Evolutionary conservation across 371 early-diverging fungal genomes (phyloP).

Genomic region (Ordospora colligata): DNA sequence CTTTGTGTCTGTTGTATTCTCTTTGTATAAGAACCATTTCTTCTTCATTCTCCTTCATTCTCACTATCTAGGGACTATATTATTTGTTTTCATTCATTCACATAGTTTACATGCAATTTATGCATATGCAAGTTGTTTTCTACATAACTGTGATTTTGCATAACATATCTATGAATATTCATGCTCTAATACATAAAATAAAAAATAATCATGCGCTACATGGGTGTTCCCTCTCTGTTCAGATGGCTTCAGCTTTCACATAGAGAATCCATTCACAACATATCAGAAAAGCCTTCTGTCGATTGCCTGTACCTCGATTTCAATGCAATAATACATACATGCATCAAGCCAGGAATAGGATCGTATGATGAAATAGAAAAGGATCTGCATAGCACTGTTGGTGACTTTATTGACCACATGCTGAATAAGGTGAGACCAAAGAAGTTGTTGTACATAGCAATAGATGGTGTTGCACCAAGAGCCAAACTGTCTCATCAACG

Average conservation of each 20-base stretch:
- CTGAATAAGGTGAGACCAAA: constrained; percentile 78
- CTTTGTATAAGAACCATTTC: constrained; percentile 4
- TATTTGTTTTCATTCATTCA: not conserved
- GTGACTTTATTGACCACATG: constrained; percentile 82
- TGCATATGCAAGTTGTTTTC: too few relatives aligned
- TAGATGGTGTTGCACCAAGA: constrained; percentile 96
- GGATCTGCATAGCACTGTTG: constrained; percentile 61
- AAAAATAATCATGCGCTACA: constrained; percentile 16
- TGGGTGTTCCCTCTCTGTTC: constrained; percentile 64
- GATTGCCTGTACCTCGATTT: constrained; percentile 95
- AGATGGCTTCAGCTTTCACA: constrained; percentile 70
- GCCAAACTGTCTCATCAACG: constrained; percentile 99
- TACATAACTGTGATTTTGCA: not conserved
- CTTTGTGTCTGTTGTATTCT: not conserved
- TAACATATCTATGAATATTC: not conserved
- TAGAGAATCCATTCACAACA: constrained; percentile 69
- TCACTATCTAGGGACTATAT: not conserved
- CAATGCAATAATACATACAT: constrained; percentile 98
- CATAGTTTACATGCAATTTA: not conserved
- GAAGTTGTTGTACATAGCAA: constrained; percentile 85
- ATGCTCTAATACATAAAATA: not conserved
- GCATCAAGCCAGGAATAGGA: constrained; percentile 69
- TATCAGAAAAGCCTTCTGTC: constrained; percentile 62
- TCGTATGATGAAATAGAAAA: constrained; percentile 28
- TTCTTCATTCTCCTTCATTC: not conserved